A percentile compares a stretch with the other conserved stretches of the same genome.
Evolutionary conservation across 352 stramenopile genomes (phyloP).

Genomic region (Phytophthora palmivora): DNA sequence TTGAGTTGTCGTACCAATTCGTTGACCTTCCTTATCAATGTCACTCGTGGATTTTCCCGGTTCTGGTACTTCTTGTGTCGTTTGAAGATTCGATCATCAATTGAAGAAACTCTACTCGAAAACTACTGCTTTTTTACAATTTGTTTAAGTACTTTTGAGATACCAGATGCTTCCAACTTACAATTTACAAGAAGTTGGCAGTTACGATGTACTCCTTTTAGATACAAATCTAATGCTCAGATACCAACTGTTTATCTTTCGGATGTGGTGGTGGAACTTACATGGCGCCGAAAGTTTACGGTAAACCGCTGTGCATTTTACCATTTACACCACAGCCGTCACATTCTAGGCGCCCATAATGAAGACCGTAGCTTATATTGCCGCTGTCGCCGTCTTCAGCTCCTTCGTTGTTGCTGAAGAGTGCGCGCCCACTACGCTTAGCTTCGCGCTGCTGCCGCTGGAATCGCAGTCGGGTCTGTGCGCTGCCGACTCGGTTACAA

Average conservation of each 20-base stretch:
- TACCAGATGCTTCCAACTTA: background rate
- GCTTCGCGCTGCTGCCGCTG: constrained; percentile 42
- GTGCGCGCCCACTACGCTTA: constrained; percentile 38
- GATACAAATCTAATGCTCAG: constrained; percentile 15
- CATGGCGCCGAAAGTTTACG: constrained; percentile 10
- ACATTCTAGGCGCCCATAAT: constrained; percentile 11
- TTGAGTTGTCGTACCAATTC: constrained; percentile 2
- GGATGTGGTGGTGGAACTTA: constrained; percentile 25
- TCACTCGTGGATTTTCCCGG: constrained; percentile 3
- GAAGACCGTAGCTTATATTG: constrained; percentile 36
- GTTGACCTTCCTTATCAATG: constrained; percentile 15
- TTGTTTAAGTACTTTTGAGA: no score
- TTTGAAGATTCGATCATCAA: constrained; percentile 10
- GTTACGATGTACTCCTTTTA: constrained; percentile 9
- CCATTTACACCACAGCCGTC: constrained; percentile 1
- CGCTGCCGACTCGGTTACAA: constrained; percentile 39
- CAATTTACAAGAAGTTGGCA: constrained; percentile 4
- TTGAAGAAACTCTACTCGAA: no score
- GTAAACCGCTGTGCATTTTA: constrained; percentile 21
- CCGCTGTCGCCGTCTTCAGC: constrained; percentile 20
- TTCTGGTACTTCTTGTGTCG: background rate
- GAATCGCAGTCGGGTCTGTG: constrained; percentile 35
- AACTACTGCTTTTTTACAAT: no score
- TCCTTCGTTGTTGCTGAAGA: constrained; percentile 30
- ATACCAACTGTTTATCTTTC: constrained; percentile 27